A percentile compares a stretch with the other conserved stretches of the same genome.
Conservation (phyloP, 257 asterid species). For the Nicotiana tomentosiformis region DNA sequence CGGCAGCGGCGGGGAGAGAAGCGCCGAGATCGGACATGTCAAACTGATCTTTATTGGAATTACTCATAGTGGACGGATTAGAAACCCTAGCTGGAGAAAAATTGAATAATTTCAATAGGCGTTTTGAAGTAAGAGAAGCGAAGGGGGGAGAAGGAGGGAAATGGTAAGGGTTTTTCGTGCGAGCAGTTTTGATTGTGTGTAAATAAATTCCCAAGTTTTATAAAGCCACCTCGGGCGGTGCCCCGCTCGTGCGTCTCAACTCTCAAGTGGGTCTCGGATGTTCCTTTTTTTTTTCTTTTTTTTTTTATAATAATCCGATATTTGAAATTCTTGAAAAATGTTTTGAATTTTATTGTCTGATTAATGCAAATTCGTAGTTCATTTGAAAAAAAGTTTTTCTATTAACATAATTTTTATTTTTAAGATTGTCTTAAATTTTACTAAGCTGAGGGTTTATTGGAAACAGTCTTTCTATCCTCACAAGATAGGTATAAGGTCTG, state of each 20-base stretch:
- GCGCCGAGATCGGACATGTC: slow-evolving; percentile 53
- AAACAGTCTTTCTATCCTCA: no score
- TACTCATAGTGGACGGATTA: slow-evolving; percentile 26
- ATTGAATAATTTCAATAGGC: slow-evolving; percentile 2
- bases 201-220: neutral
- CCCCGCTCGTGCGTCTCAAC: neutral
- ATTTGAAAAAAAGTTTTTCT: no score
- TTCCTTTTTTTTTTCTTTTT: no score
- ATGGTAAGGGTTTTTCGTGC: neutral
- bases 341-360: no score
- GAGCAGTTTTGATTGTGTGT: neutral
- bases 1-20: slow-evolving; percentile 85
- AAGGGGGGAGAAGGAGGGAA: slow-evolving; percentile 19
- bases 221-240: neutral
- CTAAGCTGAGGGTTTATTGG: no score
- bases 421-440: no score
- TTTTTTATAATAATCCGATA: no score
- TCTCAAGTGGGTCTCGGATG: no score
- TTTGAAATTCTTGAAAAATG: no score
- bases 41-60: slow-evolving; percentile 33
- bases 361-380: no score
- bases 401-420: no score
- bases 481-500: no score
- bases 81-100: slow-evolving; percentile 9
- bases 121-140: neutral